A percentile compares a stretch with the other conserved stretches of the same genome.
These are phyloP conservation scores for Quercus rubra DNA, from an alignment of 306 rosid species.

Conservation along the genomic window DNA sequence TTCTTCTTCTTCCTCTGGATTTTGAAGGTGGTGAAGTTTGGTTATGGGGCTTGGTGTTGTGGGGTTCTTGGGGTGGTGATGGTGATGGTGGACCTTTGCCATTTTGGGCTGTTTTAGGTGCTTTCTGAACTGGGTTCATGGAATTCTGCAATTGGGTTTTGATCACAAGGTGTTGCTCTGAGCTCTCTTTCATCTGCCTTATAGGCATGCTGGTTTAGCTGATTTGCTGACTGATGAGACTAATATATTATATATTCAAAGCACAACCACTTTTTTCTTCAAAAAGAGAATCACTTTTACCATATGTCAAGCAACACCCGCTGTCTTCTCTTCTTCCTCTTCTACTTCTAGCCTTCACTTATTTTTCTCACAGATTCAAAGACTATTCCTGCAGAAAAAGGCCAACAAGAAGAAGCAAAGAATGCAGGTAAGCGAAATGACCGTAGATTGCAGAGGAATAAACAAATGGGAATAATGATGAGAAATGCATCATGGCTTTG, in stretches of 20 bases:
- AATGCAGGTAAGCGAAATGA: slow-evolving; percentile 44
- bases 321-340: slow-evolving; percentile 9
- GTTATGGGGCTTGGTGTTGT: slow-evolving; percentile 39
- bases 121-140: slow-evolving; percentile 55
- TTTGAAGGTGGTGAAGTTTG: slow-evolving; percentile 59
- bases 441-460: slow-evolving; percentile 24
- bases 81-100: slow-evolving; percentile 71
- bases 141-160: slow-evolving; percentile 76
- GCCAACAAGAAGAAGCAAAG: slow-evolving; percentile 26
- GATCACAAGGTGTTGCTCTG: slow-evolving; percentile 93
- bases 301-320: slow-evolving; percentile 23
- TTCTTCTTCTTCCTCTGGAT: slow-evolving; percentile 80
- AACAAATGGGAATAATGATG: slow-evolving; percentile 36
- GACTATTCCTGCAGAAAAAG: slow-evolving; percentile 33
- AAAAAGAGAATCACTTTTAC: slow-evolving; percentile 28
- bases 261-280: slow-evolving; percentile 12
- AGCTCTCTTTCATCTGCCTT: slow-evolving; percentile 87
- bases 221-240: slow-evolving; percentile 15
- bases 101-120: slow-evolving; percentile 68
- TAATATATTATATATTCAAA: not conserved
- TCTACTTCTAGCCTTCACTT: slow-evolving; percentile 25
- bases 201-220: slow-evolving; percentile 65
- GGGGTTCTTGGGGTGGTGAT: slow-evolving; percentile 52
- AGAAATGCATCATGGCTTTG: slow-evolving; percentile 31
- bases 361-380: slow-evolving; percentile 32